These are phyloP conservation scores for Trametes elegans DNA, from an alignment of 768 basidiomycete genomes.

Conservation along the genomic window DNA sequence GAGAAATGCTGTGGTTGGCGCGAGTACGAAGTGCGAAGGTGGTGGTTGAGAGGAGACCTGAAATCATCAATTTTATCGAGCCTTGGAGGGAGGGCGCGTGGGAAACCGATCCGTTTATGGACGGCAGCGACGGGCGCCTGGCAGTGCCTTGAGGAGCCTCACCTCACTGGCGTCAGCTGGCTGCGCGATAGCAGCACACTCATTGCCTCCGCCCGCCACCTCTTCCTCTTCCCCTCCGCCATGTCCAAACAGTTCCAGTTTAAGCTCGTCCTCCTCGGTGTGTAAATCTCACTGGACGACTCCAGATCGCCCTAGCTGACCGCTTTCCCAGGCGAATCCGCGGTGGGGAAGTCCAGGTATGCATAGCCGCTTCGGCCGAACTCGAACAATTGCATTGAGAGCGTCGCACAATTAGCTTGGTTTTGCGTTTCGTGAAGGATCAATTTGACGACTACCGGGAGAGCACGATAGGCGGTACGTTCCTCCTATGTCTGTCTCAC, in stretches of 20 bases:
- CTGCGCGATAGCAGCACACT: conserved; percentile 18
- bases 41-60: conserved; percentile 4
- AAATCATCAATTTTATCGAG: conserved; percentile 12
- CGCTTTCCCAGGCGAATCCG: conserved; percentile 75
- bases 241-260: conserved; percentile 96
- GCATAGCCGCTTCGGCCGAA: conserved; percentile 20
- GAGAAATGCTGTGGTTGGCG: conserved; percentile 9
- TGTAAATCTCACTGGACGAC: conserved; percentile 22
- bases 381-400: conserved; percentile 27
- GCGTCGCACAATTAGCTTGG: conserved; percentile 53
- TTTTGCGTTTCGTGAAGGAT: conserved; percentile 94
- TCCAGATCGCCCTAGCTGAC: not conserved
- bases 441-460: conserved; percentile 96
- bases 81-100: conserved; percentile 7
- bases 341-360: conserved; percentile 95
- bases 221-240: conserved; percentile 33
- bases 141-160: conserved; percentile 8
- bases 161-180: conserved; percentile 6
- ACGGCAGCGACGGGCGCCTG: not conserved
- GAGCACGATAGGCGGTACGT: conserved; percentile 84
- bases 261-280: conserved; percentile 95
- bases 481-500: conserved; percentile 1
- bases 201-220: conserved; percentile 26
- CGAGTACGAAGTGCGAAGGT: conserved; percentile 3
- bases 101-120: conserved; percentile 4